Conservation (phyloP, 2,329 filamentous ascomycete genomes). For the Colletotrichum navitas region DNA sequence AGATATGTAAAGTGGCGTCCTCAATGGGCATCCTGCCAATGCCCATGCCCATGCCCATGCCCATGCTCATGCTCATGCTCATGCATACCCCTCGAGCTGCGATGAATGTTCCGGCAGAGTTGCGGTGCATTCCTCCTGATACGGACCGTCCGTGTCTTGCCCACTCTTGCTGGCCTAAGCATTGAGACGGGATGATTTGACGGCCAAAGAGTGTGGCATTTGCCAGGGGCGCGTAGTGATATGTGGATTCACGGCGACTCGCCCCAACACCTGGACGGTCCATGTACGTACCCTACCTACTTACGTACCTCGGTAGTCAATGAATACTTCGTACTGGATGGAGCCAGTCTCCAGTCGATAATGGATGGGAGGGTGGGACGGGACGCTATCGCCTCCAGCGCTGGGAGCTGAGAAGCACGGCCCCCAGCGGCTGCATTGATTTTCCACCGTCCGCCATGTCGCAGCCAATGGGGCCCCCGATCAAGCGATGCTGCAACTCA, state of each 20-base stretch:
- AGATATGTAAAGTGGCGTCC: neutral
- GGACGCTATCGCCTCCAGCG: neutral
- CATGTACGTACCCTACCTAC: no score
- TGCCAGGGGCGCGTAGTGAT: neutral
- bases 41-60: neutral
- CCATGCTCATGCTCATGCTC: neutral
- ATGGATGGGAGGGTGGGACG: neutral
- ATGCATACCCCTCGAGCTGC: neutral
- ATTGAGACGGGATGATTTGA: neutral
- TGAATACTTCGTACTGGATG: neutral
- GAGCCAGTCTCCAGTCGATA: neutral
- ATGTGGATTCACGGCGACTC: neutral
- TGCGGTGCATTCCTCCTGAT: conserved; percentile 4
- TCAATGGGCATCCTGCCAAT: neutral
- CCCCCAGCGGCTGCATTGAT: conserved; percentile 18
- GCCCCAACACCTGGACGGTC: neutral
- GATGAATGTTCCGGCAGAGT: neutral
- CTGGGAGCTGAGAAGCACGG: conserved; percentile 1
- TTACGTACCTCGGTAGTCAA: neutral
- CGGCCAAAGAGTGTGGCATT: neutral
- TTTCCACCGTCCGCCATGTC: conserved; percentile 19
- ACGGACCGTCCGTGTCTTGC: neutral
- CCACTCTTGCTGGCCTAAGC: neutral
- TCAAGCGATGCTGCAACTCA: neutral
- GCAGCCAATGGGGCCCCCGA: no score